phyloP scores from a whole-genome alignment of 108 stramenopile species.

The Conticribra weissflogii region DNA sequence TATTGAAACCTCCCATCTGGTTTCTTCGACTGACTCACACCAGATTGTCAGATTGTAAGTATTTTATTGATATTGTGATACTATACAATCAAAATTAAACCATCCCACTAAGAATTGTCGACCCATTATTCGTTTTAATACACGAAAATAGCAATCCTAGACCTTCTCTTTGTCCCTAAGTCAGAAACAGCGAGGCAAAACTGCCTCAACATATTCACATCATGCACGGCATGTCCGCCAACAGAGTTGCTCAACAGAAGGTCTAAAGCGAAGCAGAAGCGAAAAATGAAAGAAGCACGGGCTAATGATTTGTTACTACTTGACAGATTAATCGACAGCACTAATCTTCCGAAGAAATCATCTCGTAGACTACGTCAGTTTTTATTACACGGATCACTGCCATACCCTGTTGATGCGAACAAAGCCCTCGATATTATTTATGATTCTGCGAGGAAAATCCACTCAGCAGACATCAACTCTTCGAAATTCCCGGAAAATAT shows the following conservation, averaged over 20 bases:
- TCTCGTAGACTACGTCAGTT: slow-evolving; percentile 55
- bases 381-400: slow-evolving; percentile 50
- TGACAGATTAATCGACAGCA: slow-evolving; percentile 46
- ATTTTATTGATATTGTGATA: background rate
- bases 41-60: slow-evolving; percentile 15
- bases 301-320: slow-evolving; percentile 33
- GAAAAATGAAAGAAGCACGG: slow-evolving; percentile 43
- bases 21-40: slow-evolving; percentile 72
- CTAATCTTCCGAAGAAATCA: slow-evolving; percentile 50
- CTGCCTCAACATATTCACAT: slow-evolving; percentile 61
- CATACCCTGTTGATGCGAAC: slow-evolving; percentile 59
- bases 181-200: slow-evolving; percentile 52
- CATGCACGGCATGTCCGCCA: slow-evolving; percentile 61
- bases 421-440: slow-evolving; percentile 58
- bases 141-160: slow-evolving; percentile 65
- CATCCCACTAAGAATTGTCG: too few relatives aligned
- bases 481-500: slow-evolving; percentile 10
- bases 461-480: slow-evolving; percentile 21
- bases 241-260: slow-evolving; percentile 32
- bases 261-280: slow-evolving; percentile 19
- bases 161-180: slow-evolving; percentile 68
- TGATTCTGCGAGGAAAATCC: slow-evolving; percentile 26
- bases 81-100: background rate
- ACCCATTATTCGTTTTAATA: too few relatives aligned
- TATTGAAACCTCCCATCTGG: slow-evolving; percentile 66